A percentile compares a stretch with the other conserved stretches of the same genome.
phyloP scores from a whole-genome alignment of 2,329 filamentous ascomycete species.

The Alternaria arbusti region DNA sequence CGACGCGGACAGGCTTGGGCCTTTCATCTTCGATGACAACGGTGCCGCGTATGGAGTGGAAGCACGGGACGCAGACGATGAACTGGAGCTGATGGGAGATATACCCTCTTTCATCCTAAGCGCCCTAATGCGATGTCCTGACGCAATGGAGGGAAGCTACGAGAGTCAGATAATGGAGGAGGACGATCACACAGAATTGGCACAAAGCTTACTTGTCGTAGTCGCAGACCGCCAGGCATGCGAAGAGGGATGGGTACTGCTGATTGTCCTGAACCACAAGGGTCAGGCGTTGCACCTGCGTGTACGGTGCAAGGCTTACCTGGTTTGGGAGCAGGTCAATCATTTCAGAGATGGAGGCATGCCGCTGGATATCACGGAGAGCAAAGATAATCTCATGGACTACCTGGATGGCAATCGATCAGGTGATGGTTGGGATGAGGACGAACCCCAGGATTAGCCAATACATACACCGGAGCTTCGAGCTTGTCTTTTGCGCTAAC shows the following conservation, averaged over 20 bases:
- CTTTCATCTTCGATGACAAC: not conserved
- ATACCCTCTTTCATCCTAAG: not conserved
- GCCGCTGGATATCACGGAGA: not conserved
- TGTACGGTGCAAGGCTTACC: not conserved
- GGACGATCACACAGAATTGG: not conserved
- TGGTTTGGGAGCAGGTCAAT: not conserved
- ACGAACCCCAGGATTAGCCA: not conserved
- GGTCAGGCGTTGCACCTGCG: constrained; percentile 1
- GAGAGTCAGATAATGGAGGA: not conserved
- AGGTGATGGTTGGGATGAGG: constrained; percentile 3
- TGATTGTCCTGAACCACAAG: not conserved
- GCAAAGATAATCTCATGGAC: not conserved
- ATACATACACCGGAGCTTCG: no score
- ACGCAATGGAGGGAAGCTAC: not conserved
- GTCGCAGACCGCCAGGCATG: not conserved
- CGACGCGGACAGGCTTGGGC: not conserved
- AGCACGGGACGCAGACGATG: constrained; percentile 4
- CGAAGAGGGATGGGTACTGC: constrained; percentile 3
- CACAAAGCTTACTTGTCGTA: not conserved
- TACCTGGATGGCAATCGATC: not conserved
- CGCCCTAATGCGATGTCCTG: constrained; percentile 2
- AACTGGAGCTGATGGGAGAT: constrained; percentile 2
- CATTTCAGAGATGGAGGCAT: not conserved
- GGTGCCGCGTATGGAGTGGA: not conserved
- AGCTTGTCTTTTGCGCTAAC: no score